Percentiles rank a stretch among this genome's conserved stretches.
Conservation (phyloP, 176 grass and related monocot species). For the Zea mays region DNA sequence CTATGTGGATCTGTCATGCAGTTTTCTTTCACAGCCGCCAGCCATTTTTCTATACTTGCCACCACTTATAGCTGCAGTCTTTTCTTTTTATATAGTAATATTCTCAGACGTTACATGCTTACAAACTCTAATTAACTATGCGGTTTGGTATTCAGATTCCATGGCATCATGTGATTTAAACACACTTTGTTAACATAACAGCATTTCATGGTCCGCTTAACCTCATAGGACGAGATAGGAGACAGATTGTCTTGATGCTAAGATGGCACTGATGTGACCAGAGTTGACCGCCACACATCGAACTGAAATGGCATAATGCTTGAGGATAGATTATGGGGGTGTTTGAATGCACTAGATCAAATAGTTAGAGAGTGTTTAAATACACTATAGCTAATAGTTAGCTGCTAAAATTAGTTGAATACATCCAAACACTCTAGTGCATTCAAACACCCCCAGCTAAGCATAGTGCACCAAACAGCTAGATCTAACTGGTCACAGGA, state of each 20-base stretch:
- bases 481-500: constrained; percentile 8
- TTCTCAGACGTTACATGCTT: no score
- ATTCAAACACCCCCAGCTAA: no score
- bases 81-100: no score
- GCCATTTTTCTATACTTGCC: background rate
- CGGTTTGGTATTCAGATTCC: background rate
- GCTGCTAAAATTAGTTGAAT: no score
- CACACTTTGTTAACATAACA: background rate
- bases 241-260: constrained; percentile 17
- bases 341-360: no score
- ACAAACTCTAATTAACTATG: background rate
- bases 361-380: no score
- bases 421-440: no score
- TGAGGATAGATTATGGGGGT: no score
- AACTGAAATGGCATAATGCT: constrained; percentile 29
- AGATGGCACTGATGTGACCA: constrained; percentile 23
- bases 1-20: background rate
- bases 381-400: no score
- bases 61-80: no score
- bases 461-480: constrained; percentile 11
- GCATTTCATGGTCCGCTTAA: background rate
- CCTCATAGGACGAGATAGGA: background rate
- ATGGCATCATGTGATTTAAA: background rate
- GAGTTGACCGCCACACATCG: constrained; percentile 13
- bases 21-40: background rate